Evolutionary conservation across 2,329 filamentous ascomycete genomes (phyloP).

Genomic region (Sporothrix protearum): DNA sequence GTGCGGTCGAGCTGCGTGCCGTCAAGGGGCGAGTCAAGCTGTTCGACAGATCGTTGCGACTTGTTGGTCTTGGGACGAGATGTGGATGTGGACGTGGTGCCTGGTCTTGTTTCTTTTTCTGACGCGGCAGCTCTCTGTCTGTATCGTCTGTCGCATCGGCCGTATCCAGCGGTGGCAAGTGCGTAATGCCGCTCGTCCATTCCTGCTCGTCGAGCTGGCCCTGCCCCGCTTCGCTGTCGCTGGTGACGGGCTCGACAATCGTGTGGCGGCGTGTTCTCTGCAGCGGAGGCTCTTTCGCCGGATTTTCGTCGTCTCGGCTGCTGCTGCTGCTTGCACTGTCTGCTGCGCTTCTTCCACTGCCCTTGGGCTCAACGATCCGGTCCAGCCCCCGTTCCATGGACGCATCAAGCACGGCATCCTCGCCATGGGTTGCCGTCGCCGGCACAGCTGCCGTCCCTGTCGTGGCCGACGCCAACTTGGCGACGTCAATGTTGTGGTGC

Average conservation of each 20-base stretch:
- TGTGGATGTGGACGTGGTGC: not conserved
- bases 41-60: not conserved
- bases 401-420: constrained; percentile 28
- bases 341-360: constrained; percentile 19
- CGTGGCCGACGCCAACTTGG: not conserved
- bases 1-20: not conserved
- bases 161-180: not conserved
- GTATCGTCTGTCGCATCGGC: constrained; percentile 32
- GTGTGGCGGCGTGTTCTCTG: constrained; percentile 19
- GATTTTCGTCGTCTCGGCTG: not conserved
- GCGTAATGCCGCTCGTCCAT: constrained; percentile 50
- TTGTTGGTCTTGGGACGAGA: not conserved
- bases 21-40: not conserved
- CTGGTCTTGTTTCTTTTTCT: constrained; percentile 43
- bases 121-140: constrained; percentile 32
- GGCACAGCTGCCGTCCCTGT: not conserved
- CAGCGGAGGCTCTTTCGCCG: constrained; percentile 9
- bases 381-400: constrained; percentile 33
- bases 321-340: not conserved
- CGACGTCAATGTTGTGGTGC: not conserved
- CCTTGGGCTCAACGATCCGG: constrained; percentile 38
- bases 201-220: constrained; percentile 55
- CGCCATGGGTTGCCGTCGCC: not conserved
- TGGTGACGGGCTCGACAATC: constrained; percentile 43
- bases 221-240: constrained; percentile 49